Base-by-base conservation (phyloP, 495 filamentous ascomycete species). In the Staphylotrichum longicolle region DNA sequence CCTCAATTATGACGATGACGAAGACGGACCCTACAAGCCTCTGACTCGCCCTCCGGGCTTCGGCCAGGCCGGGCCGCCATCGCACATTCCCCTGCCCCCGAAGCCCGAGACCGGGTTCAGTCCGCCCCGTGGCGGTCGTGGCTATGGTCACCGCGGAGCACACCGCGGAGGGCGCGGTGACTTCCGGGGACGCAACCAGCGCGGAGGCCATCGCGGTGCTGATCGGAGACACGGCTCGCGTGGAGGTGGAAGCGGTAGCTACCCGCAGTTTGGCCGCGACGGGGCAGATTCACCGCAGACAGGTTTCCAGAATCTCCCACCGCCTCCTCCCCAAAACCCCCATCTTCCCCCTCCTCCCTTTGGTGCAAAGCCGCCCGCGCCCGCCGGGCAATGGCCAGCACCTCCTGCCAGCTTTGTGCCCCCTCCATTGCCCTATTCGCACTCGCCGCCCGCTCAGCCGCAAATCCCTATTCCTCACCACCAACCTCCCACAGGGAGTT, bases 21-120 rank as follows among this genome's bases (percentile, higher is more conserved):
- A 88, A 32, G 86, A 86, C 63, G 83, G 82, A 2, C 79, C 81
- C 15, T 93, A 91, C 73, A 86, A 83, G 57, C 88, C 88, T 37
- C 77, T 93, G 42, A 68, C 85, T 39, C 79, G 89, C 33, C 89
- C 89, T 49, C 66, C 78, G 3, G 82, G 81, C 15, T 79, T 83
- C 52, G 85, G 71, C 4, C 72, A 68, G 54, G 79, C 62, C 54
- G 70, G 54, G n/a, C 58, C 61, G 52, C 58, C 72, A 30, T 72
- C 75, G 71, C 65, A 79, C 74, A 68, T 72, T 49, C 72, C 77
- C 68, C 62, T 78, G 75, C 54, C 76, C 71, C 66, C 64, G 7
- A 68, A 57, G 46, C 66, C 63, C 7, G 65, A 65, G 46, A 50
- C 44, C 7, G 58, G 62, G 27, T 65, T 58, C 39, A 58, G 41